Evolutionary conservation across 2,329 filamentous ascomycete genomes (phyloP).

Genomic region (Dichotomopilus funicola): DNA sequence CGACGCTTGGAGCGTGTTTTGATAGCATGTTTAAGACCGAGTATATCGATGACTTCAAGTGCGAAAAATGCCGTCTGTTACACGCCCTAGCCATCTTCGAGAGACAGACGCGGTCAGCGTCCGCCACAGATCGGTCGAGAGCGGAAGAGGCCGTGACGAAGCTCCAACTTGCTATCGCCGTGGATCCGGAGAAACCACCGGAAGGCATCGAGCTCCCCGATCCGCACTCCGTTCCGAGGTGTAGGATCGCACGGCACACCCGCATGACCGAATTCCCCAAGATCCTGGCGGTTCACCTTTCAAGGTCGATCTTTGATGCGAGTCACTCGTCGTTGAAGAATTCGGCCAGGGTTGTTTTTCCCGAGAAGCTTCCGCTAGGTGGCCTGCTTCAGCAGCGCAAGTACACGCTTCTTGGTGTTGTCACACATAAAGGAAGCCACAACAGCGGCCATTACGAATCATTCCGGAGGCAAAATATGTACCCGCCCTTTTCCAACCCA

Average conservation of each 20-base stretch:
- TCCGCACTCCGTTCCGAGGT: constrained; percentile 65
- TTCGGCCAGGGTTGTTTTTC: constrained; percentile 86
- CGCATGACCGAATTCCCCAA: constrained; percentile 84
- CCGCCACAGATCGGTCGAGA: constrained; percentile 46
- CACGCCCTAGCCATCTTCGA: constrained; percentile 65
- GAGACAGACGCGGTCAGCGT: constrained; percentile 50
- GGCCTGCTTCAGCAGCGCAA: constrained; percentile 68
- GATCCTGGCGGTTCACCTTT: constrained; percentile 85
- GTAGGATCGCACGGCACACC: constrained; percentile 80
- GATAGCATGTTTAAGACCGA: constrained; percentile 93
- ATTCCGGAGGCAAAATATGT: constrained; percentile 77
- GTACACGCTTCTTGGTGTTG: constrained; percentile 79
- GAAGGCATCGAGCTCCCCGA: constrained; percentile 70
- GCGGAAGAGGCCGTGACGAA: constrained; percentile 41
- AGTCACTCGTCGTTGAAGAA: constrained; percentile 81
- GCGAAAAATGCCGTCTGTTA: constrained; percentile 82
- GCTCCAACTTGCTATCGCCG: constrained; percentile 64
- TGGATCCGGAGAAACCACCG: constrained; percentile 72
- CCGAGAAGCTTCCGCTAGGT: constrained; percentile 77
- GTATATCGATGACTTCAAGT: constrained; percentile 94
- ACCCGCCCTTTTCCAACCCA: constrained; percentile 74
- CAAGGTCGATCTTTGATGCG: constrained; percentile 82
- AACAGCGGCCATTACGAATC: constrained; percentile 97
- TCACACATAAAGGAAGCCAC: constrained; percentile 93
- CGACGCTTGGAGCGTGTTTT: constrained; percentile 80